A percentile compares a stretch with the other conserved stretches of the same genome.
Evolutionary conservation across 2,329 filamentous ascomycete species (phyloP).

Genomic region (Furcasterigmium furcatum): DNA sequence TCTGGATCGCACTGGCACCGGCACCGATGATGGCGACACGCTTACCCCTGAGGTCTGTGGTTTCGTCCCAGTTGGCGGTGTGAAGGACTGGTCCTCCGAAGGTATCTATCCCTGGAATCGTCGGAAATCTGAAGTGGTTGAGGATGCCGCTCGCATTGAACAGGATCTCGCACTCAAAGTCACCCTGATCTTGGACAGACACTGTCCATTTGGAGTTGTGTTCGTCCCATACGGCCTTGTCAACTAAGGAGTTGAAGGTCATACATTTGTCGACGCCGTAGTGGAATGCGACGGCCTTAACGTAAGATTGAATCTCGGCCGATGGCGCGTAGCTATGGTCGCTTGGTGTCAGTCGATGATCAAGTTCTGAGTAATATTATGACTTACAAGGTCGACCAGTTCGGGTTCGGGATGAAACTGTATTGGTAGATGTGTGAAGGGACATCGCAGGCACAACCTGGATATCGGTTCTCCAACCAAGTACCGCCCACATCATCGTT

Average conservation of each 20-base stretch:
- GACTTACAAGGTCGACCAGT: conserved; percentile 52
- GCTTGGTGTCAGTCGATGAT: too few relatives aligned
- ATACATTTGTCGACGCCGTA: conserved; percentile 46
- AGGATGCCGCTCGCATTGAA: conserved; percentile 12
- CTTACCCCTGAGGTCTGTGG: conserved; percentile 21
- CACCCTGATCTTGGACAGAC: conserved; percentile 30
- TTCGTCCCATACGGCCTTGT: conserved; percentile 42
- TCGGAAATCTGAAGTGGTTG: conserved; percentile 36
- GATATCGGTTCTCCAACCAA: conserved; percentile 58
- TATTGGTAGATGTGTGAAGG: conserved; percentile 62
- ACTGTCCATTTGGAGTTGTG: conserved; percentile 36
- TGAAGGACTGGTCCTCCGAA: conserved; percentile 31
- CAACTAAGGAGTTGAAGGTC: conserved; percentile 37
- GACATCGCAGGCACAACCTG: conserved; percentile 52
- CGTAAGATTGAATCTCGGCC: conserved; percentile 53
- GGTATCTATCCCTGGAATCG: conserved; percentile 37
- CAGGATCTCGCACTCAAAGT: conserved; percentile 30
- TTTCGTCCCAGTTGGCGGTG: conserved; percentile 28
- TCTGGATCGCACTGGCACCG: conserved; percentile 24
- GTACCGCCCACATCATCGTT: conserved; percentile 53
- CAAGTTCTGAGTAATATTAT: too few relatives aligned
- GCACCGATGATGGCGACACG: conserved; percentile 27
- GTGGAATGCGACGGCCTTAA: conserved; percentile 24
- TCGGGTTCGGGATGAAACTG: conserved; percentile 55
- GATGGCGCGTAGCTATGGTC: conserved; percentile 41